phyloP scores from a whole-genome alignment of 1,284 basidiomycete genomes.

The Fomitopsis pinicola region DNA sequence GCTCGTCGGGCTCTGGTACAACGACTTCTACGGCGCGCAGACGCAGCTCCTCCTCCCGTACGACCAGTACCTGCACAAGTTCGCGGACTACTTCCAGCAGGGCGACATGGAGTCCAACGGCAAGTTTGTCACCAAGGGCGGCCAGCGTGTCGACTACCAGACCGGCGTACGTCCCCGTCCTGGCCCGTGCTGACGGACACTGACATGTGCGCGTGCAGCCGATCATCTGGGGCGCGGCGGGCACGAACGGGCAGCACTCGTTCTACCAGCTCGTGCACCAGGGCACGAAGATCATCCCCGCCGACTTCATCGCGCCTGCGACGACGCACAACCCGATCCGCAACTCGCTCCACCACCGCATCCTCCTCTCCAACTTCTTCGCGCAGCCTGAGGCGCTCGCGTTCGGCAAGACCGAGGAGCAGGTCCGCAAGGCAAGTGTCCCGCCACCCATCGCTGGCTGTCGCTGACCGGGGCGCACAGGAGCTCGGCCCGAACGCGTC shows the following conservation, averaged over 20 bases:
- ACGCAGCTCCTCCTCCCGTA: constrained; percentile 95
- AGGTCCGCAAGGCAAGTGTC: no score
- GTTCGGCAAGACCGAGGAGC: constrained; percentile 93
- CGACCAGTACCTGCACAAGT: constrained; percentile 98
- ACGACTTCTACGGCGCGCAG: constrained; percentile 95
- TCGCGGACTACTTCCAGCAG: constrained; percentile 99
- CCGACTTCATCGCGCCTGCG: constrained; percentile 94
- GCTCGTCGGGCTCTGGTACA: constrained; percentile 97
- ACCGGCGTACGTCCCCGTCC: constrained; percentile 71
- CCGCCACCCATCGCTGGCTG: no score
- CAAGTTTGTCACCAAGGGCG: constrained; percentile 93
- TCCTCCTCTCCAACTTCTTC: constrained; percentile 97
- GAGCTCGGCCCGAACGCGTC: constrained; percentile 79
- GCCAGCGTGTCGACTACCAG: constrained; percentile 91
- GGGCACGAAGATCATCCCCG: constrained; percentile 89
- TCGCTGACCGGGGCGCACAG: no score
- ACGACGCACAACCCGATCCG: constrained; percentile 90
- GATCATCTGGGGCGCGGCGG: constrained; percentile 98
- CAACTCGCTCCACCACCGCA: constrained; percentile 90
- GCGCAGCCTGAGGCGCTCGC: constrained; percentile 97
- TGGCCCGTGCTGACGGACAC: neutral
- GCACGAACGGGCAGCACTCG: constrained; percentile 98
- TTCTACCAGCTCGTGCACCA: constrained; percentile 99
- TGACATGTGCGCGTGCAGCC: constrained; percentile 45
- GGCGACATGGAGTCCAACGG: constrained; percentile 99